These are phyloP conservation scores for Coemansia javaensis DNA, from an alignment of 192 early-diverging fungal genomes.

Conservation along the genomic window DNA sequence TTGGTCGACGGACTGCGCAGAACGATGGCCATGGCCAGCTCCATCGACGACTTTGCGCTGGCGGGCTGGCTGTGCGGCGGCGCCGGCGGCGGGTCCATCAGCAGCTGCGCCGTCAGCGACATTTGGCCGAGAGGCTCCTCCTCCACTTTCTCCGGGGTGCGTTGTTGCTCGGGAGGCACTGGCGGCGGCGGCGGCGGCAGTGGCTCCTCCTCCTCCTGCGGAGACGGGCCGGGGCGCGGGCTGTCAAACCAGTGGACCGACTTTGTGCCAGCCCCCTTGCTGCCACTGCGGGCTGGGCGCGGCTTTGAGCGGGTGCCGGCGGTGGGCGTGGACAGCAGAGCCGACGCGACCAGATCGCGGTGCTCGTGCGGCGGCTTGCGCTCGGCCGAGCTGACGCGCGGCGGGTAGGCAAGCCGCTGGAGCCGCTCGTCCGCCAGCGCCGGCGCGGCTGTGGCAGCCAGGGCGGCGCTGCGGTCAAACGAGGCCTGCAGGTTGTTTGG, in stretches of 20 bases:
- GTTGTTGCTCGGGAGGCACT: background rate
- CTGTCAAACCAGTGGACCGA: conserved; percentile 39
- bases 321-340: background rate
- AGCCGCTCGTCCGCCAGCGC: too few relatives aligned
- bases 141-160: background rate
- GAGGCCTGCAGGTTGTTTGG: conserved; percentile 50
- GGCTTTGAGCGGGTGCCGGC: conserved; percentile 3
- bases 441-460: background rate
- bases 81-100: background rate
- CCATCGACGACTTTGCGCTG: conserved; percentile 29
- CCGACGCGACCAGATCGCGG: conserved; percentile 11
- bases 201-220: background rate
- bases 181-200: background rate
- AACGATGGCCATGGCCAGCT: conserved; percentile 38
- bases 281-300: background rate
- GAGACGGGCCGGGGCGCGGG: too few relatives aligned
- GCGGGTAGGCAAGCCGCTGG: conserved; percentile 1
- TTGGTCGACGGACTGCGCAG: conserved; percentile 40
- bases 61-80: background rate
- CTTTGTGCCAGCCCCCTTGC: conserved; percentile 3
- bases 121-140: background rate
- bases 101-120: too few relatives aligned
- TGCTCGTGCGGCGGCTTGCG: background rate
- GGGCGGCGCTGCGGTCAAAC: conserved; percentile 38
- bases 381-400: conserved; percentile 24